Conservation (phyloP, 805 yeast genomes). For the Candida stauntonica region DNA sequence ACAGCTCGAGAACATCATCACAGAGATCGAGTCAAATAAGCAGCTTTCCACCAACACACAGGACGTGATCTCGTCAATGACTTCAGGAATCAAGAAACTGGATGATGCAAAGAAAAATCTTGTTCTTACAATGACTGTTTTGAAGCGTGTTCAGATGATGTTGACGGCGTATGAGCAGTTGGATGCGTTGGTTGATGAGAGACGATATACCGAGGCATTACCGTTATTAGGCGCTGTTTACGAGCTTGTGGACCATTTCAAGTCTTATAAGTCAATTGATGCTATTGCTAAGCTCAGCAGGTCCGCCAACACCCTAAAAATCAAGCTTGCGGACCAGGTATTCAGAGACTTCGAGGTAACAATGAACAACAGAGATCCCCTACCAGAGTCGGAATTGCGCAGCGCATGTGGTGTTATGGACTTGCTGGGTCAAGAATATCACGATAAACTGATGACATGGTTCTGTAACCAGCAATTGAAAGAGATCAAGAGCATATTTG, state of each 20-base stretch:
- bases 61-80: slow-evolving; percentile 58
- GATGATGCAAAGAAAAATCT: slow-evolving; percentile 83
- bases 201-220: slow-evolving; percentile 50
- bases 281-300: slow-evolving; percentile 67
- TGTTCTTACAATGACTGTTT: slow-evolving; percentile 77
- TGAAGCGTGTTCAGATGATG: slow-evolving; percentile 84
- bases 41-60: slow-evolving; percentile 52
- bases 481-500: slow-evolving; percentile 74
- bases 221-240: slow-evolving; percentile 65
- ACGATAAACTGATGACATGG: slow-evolving; percentile 64
- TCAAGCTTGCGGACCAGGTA: slow-evolving; percentile 60
- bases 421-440: slow-evolving; percentile 50
- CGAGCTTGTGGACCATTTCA: slow-evolving; percentile 68
- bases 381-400: slow-evolving; percentile 30
- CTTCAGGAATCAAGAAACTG: slow-evolving; percentile 69
- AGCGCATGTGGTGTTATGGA: slow-evolving; percentile 77
- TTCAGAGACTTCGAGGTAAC: slow-evolving; percentile 66
- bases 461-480: slow-evolving; percentile 62
- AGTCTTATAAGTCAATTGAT: slow-evolving; percentile 76
- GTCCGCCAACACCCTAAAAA: slow-evolving; percentile 54
- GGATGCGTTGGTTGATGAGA: slow-evolving; percentile 39
- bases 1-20: slow-evolving; percentile 34
- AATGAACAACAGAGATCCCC: slow-evolving; percentile 29
- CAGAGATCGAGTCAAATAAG: slow-evolving; percentile 44
- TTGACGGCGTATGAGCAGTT: slow-evolving; percentile 68